Conservation (phyloP, 495 filamentous ascomycete species). For the Aspergillus steynii region DNA sequence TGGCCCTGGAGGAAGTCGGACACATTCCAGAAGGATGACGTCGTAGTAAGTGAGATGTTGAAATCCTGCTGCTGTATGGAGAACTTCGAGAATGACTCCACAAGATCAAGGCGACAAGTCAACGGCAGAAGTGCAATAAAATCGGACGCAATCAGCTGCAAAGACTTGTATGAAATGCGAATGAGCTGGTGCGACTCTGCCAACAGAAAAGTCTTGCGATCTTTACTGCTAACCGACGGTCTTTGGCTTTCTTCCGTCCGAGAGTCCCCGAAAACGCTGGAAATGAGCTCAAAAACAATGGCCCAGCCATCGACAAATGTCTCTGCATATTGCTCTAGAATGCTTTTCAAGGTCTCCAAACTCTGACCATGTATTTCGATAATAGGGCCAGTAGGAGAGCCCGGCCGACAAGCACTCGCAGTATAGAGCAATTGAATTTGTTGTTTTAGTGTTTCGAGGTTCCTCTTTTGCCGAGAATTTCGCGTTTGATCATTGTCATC, state of each 20-base stretch:
- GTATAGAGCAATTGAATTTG: slow-evolving; percentile 55
- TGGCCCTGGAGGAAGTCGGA: slow-evolving; percentile 75
- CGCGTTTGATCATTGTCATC: slow-evolving; percentile 30
- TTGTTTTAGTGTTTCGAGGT: slow-evolving; percentile 66
- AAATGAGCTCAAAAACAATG: slow-evolving; percentile 79
- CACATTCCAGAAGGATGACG: slow-evolving; percentile 92
- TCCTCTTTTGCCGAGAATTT: slow-evolving; percentile 63
- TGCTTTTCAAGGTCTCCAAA: slow-evolving; percentile 75
- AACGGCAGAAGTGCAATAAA: slow-evolving; percentile 80
- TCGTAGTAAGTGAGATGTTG: slow-evolving; percentile 91
- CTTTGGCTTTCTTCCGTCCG: slow-evolving; percentile 25
- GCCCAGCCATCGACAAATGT: slow-evolving; percentile 79
- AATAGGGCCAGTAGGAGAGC: slow-evolving; percentile 52
- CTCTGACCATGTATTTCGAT: slow-evolving; percentile 80
- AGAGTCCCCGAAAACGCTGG: slow-evolving; percentile 69
- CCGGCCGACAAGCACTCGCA: slow-evolving; percentile 24
- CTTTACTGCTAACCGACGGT: slow-evolving; percentile 9
- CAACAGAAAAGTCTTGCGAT: slow-evolving; percentile 29
- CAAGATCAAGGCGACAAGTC: slow-evolving; percentile 74
- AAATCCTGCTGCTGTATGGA: slow-evolving; percentile 85
- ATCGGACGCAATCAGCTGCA: slow-evolving; percentile 93
- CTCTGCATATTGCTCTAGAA: slow-evolving; percentile 89
- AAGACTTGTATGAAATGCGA: slow-evolving; percentile 78
- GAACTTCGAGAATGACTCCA: slow-evolving; percentile 87
- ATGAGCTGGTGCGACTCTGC: slow-evolving; percentile 73